Evolutionary conservation across 2,329 filamentous ascomycete genomes (phyloP), one percentile per base, ranked within the genome.

Genomic region (Sarocladium oryzae): DNA sequence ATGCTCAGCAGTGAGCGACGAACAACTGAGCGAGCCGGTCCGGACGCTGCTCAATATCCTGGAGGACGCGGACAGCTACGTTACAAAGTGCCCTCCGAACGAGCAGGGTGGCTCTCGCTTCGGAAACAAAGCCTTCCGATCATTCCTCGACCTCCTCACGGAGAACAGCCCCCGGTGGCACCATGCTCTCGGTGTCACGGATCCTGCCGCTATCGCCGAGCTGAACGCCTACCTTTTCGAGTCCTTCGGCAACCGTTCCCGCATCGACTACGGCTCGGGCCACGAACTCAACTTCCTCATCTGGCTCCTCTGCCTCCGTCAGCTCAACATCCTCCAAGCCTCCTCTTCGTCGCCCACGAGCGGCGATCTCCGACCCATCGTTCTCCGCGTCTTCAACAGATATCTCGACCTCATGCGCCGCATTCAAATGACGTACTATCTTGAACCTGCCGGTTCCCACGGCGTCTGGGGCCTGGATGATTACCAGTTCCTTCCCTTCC

Each of bases 401-500:
- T 99, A 99, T 65, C 81, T 99, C 41, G 70, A 74, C 48, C 76
- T 97, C 52, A 96, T 97, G 90, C 89, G 91, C 51, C 76, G 79
- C 21, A 79, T 97, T 15, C 93, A 99, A 67, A 84, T 83, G 56
- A 89, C 89, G 2, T 99, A 99, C 70, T 99, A 99, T 63, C 84
- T 99, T 49, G 93, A 99, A 63, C 93, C 93, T 2, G 93, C 93
- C 0, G 93, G 93, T 13, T 96, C 92, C 1, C 93, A 99, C 66
- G 93, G 93, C 36, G 93, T 99, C 21, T 99, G 93, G 93, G 93
- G 93, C 16, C 74, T 99, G 2, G 93, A 99, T 62, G 93, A 99
- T 67, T 96, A 99, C 69, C 91, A 95, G 58, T 99, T 99, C 69
- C 73, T 96, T 1, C 93, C 95, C 0, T 99, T 97, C 65, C 79